Conservation (phyloP, 2,329 filamentous ascomycete genomes). For the Pyrenophora teres region DNA sequence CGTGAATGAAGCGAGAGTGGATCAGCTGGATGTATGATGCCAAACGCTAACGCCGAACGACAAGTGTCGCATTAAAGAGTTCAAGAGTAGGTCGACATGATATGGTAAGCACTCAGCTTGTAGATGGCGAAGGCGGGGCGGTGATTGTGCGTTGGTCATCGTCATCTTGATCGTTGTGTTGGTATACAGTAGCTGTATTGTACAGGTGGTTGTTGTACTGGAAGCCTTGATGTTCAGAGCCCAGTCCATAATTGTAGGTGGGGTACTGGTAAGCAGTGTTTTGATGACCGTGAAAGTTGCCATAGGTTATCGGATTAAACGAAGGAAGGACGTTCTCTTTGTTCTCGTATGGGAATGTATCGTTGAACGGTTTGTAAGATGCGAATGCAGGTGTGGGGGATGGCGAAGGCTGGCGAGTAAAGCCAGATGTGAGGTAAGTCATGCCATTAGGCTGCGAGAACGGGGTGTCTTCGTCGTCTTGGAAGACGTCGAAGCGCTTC, state of each 20-base stretch:
- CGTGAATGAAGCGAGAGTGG: constrained; percentile 25
- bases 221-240: constrained; percentile 35
- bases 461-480: constrained; percentile 41
- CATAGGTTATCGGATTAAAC: constrained; percentile 32
- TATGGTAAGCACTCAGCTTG: constrained; percentile 21
- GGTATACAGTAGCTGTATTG: constrained; percentile 27
- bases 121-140: constrained; percentile 44
- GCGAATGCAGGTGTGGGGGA: constrained; percentile 30
- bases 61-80: constrained; percentile 1
- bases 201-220: constrained; percentile 35
- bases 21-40: constrained; percentile 8
- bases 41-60: constrained; percentile 3
- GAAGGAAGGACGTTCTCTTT: constrained; percentile 40
- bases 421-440: constrained; percentile 44
- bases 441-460: constrained; percentile 41
- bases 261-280: constrained; percentile 33
- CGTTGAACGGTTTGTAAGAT: constrained; percentile 36
- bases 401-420: constrained; percentile 33
- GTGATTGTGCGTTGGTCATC: constrained; percentile 46
- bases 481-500: constrained; percentile 50
- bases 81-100: constrained; percentile 1
- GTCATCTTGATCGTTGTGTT: constrained; percentile 33
- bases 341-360: constrained; percentile 38
- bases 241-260: constrained; percentile 34
- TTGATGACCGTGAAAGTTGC: constrained; percentile 32